Base-by-base conservation (phyloP, 768 basidiomycete genomes). In the Hortiboletus flavorubellus region DNA sequence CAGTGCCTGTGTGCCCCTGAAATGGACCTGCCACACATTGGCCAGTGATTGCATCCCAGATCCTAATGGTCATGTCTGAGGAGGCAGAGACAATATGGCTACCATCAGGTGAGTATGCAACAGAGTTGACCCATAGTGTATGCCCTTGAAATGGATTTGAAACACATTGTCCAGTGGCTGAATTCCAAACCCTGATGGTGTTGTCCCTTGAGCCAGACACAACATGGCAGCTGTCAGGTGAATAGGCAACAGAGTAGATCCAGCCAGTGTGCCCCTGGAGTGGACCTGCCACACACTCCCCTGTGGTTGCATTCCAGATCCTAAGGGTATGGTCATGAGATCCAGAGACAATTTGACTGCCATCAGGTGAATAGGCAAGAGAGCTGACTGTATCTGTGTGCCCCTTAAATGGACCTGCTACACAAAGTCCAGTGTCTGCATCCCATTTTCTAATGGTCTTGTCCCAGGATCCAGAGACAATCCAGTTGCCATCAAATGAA, bases 21-120 rank as follows among this genome's bases (percentile, higher is more conserved):
- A 58, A 42, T 39, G 60, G 64, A 40, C 54, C 49, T 52, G 43
- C 58, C 42, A 67, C 29, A 59, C 40, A 23, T 15, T 54, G 45
- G 16, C 64, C 43, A 49, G 49, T 54, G 10, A 1, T 37, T 53
- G 49, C 39, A 62, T 65, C 4, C 66, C 66, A 67, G 16, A 68
- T 53, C 45, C 42, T 63, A 2, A 69, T 30, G 2, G 57, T 60
- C 1, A 16, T 35, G 39, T 71, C 60, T n/a, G 30, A 3, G 4
- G 64, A 65, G 5, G 55, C 72, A 53, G 68, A 67, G 23, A 48
- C 67, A 40, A 73, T 51, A 8, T 53, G 48, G 29, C 10, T 58
- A 10, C 61, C 57, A 62, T 72, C 58, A 37, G 60, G 59, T 14
- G 70, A 70, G 44, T 65, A 59, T 18, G 59, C 67, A 49, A 69